Evolutionary conservation across 2,329 filamentous ascomycete genomes (phyloP).

Genomic region (Huntiella bhutanensis): DNA sequence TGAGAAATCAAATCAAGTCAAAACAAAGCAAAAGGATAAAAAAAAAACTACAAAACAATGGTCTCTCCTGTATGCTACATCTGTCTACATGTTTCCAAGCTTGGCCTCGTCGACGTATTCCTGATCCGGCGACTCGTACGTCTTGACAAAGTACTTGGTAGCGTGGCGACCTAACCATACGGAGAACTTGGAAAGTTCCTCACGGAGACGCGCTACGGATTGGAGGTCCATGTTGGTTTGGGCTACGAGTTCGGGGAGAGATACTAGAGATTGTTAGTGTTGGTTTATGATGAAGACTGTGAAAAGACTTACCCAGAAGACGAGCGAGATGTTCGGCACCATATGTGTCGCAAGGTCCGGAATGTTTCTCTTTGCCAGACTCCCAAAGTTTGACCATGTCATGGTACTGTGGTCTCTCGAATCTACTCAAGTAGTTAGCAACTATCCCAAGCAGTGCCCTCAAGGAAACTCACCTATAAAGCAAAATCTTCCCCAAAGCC

Average conservation of each 20-base stretch:
- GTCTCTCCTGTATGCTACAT: neutral
- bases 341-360: slow-evolving; percentile 63
- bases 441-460: neutral
- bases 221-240: slow-evolving; percentile 97
- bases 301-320: slow-evolving; percentile 51
- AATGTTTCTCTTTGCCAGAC: slow-evolving; percentile 41
- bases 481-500: slow-evolving; percentile 65
- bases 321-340: slow-evolving; percentile 83
- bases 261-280: slow-evolving; percentile 34
- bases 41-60: neutral
- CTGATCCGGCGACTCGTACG: slow-evolving; percentile 54
- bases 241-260: slow-evolving; percentile 78
- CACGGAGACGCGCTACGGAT: slow-evolving; percentile 69
- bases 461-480: slow-evolving; percentile 44
- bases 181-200: slow-evolving; percentile 74
- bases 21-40: neutral
- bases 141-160: slow-evolving; percentile 54
- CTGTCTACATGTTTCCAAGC: slow-evolving; percentile 10
- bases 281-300: neutral
- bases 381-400: slow-evolving; percentile 56
- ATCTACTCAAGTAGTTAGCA: slow-evolving; percentile 28
- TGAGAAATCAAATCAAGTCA: slow-evolving; percentile 1
- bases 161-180: slow-evolving; percentile 67
- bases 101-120: slow-evolving; percentile 54
- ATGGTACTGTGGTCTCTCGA: slow-evolving; percentile 77